Evolutionary conservation across 2,329 filamentous ascomycete genomes (phyloP).

Genomic region (Colletotrichum sp.): DNA sequence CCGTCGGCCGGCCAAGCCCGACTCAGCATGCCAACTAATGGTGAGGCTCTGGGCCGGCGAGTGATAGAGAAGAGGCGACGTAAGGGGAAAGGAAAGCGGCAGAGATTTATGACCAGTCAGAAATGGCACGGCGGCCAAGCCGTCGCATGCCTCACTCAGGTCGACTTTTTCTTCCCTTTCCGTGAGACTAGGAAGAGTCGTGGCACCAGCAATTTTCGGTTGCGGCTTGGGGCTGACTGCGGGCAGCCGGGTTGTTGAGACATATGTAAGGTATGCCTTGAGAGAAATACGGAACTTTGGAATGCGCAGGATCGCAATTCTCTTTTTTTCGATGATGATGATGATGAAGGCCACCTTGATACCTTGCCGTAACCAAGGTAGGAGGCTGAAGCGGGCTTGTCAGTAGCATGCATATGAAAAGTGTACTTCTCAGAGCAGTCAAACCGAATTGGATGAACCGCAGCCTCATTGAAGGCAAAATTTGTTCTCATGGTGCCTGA

Average conservation of each 20-base stretch:
- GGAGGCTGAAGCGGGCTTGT: neutral
- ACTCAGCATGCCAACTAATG: neutral
- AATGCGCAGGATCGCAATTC: neutral
- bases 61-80: neutral
- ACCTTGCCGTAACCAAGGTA: neutral
- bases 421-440: neutral
- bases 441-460: neutral
- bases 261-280: neutral
- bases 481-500: neutral
- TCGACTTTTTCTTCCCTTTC: neutral
- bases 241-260: neutral
- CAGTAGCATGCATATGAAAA: neutral
- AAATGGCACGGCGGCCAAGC: neutral
- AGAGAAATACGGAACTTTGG: neutral
- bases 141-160: neutral
- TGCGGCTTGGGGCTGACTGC: neutral
- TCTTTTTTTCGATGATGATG: neutral
- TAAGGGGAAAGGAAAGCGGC: neutral
- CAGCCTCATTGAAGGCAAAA: neutral
- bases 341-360: neutral
- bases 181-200: neutral
- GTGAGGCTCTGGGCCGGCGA: neutral
- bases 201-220: neutral
- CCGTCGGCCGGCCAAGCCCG: neutral
- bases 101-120: neutral